These are phyloP conservation scores for Leptographium wingfieldii DNA, from an alignment of 2,329 filamentous ascomycete genomes.

Conservation along the genomic window DNA sequence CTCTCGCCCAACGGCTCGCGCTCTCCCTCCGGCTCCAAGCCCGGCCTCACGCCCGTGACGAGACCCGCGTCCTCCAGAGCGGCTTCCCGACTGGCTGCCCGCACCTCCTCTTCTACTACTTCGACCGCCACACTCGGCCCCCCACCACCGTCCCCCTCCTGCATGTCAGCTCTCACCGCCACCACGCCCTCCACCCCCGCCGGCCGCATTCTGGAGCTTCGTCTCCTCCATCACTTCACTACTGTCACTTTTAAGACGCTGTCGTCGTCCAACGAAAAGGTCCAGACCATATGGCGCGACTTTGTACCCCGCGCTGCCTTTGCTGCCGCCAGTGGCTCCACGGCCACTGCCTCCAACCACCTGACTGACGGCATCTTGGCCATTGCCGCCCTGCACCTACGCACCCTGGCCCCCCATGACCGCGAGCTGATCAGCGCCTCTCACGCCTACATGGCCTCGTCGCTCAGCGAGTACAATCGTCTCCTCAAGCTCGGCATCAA, in stretches of 20 bases:
- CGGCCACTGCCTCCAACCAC: slow-evolving; percentile 28
- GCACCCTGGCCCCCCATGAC: slow-evolving; percentile 43
- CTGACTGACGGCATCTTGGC: slow-evolving; percentile 52
- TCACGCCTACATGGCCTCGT: slow-evolving; percentile 52
- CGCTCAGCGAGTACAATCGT: slow-evolving; percentile 46
- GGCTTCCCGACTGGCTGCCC: neutral
- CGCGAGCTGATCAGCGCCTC: slow-evolving; percentile 47
- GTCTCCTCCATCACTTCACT: slow-evolving; percentile 53
- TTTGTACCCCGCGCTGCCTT: slow-evolving; percentile 51
- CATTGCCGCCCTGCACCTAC: slow-evolving; percentile 50
- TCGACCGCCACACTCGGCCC: neutral
- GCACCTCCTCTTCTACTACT: neutral
- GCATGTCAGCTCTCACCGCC: slow-evolving; percentile 20
- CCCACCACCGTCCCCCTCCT: neutral
- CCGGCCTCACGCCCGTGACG: slow-evolving; percentile 1
- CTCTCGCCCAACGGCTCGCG: slow-evolving; percentile 21
- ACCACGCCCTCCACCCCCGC: slow-evolving; percentile 20
- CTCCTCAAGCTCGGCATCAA: slow-evolving; percentile 44
- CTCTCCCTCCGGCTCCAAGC: neutral
- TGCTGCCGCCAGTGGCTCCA: slow-evolving; percentile 21
- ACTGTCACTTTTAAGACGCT: slow-evolving; percentile 48
- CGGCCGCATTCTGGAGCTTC: slow-evolving; percentile 44
- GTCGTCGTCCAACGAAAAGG: slow-evolving; percentile 36
- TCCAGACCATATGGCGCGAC: slow-evolving; percentile 45
- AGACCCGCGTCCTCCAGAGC: neutral